Evolutionary conservation across 352 stramenopile species (phyloP).

Genomic region (Phytopythium ostracodes): DNA sequence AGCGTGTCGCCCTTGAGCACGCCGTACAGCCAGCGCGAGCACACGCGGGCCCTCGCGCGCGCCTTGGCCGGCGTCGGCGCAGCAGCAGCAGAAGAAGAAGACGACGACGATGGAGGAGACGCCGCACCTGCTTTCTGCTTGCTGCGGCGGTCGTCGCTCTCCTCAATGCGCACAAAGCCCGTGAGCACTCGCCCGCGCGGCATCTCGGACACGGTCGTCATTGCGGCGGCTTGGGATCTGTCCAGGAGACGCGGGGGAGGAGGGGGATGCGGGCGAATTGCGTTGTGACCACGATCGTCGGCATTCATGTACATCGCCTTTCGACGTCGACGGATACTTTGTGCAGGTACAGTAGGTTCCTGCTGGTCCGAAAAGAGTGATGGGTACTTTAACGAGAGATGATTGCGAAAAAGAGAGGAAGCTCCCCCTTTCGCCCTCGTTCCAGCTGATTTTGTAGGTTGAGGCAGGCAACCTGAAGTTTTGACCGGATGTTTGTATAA

Average conservation of each 20-base stretch:
- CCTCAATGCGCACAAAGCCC: constrained; percentile 53
- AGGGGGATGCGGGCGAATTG: background rate
- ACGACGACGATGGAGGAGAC: constrained; percentile 19
- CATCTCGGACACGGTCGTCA: constrained; percentile 1
- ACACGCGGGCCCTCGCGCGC: constrained; percentile 31
- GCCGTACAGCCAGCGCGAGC: constrained; percentile 55
- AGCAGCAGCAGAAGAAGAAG: constrained; percentile 9
- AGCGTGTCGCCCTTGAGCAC: constrained; percentile 38
- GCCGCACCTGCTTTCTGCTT: constrained; percentile 12
- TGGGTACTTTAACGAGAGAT: background rate
- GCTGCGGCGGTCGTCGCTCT: constrained; percentile 31
- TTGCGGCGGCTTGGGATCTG: background rate
- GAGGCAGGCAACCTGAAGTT: background rate
- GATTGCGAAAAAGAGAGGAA: constrained; percentile 3
- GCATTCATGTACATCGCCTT: background rate
- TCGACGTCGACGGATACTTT: background rate
- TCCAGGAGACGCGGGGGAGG: background rate
- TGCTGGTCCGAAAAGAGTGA: background rate
- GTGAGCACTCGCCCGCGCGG: constrained; percentile 19
- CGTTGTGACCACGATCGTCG: background rate
- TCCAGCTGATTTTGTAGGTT: background rate
- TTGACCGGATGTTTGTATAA: background rate
- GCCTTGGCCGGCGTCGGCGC: constrained; percentile 22
- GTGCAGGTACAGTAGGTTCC: background rate
- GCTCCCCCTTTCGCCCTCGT: background rate